Conservation (phyloP, 176 grass and related monocot genomes). For the Rhynchospora pubera region DNA sequence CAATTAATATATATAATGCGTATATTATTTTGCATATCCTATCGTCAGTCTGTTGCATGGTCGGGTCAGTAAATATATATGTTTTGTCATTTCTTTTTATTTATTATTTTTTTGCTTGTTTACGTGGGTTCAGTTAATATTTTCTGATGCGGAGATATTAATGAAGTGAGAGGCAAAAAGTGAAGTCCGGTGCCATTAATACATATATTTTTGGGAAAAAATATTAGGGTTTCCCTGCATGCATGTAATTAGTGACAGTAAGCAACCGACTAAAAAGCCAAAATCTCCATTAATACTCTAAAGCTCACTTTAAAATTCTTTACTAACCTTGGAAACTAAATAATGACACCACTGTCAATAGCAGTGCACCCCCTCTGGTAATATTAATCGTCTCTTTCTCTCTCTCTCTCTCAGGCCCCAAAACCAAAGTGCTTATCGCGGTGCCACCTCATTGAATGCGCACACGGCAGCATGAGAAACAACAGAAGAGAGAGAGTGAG, state of each 20-base stretch:
- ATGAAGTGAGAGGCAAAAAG: conserved; percentile 14
- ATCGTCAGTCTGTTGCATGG: background rate
- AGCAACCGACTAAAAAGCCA: background rate
- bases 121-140: conserved; percentile 7
- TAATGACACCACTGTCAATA: conserved; percentile 10
- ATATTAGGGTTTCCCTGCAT: conserved; percentile 14
- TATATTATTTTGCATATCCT: background rate
- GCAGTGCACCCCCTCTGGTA: conserved; percentile 12
- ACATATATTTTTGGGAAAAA: background rate
- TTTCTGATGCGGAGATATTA: conserved; percentile 7
- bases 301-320: conserved; percentile 6
- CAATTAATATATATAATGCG: background rate
- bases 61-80: background rate
- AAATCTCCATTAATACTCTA: background rate
- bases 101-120: background rate
- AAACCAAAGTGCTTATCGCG: conserved; percentile 21
- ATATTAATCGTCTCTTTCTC: background rate
- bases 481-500: background rate
- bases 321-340: conserved; percentile 25
- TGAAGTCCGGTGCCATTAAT: background rate
- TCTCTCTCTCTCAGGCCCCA: conserved; percentile 1
- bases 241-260: conserved; percentile 10
- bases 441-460: conserved; percentile 42
- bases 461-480: conserved; percentile 23
- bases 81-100: background rate